These are phyloP conservation scores for Fusarium pininemorale DNA, from an alignment of 2,329 filamentous ascomycete species.

Conservation along the genomic window DNA sequence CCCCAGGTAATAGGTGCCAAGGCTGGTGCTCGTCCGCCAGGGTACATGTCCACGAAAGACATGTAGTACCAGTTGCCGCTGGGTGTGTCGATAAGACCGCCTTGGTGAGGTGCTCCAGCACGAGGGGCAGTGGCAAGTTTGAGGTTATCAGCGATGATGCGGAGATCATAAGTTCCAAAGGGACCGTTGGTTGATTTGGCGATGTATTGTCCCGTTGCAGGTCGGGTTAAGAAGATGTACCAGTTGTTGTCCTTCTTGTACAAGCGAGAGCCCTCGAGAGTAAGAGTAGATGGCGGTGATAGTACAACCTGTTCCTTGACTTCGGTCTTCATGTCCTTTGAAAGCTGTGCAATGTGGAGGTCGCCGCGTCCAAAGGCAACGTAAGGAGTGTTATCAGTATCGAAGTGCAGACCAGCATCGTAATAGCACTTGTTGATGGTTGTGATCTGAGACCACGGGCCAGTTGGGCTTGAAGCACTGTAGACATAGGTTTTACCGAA, in stretches of 20 bases:
- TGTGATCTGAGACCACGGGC: slow-evolving; percentile 53
- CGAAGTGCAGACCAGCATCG: slow-evolving; percentile 63
- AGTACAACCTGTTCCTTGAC: slow-evolving; percentile 13
- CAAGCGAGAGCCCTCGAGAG: slow-evolving; percentile 61
- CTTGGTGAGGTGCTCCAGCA: slow-evolving; percentile 62
- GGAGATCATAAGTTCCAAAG: slow-evolving; percentile 61
- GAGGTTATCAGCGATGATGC: slow-evolving; percentile 49
- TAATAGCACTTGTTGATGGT: slow-evolving; percentile 65
- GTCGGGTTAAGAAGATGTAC: slow-evolving; percentile 61
- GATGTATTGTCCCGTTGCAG: slow-evolving; percentile 56
- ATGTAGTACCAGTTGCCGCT: slow-evolving; percentile 66
- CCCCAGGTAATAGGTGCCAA: slow-evolving; percentile 57
- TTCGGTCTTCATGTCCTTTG: slow-evolving; percentile 45
- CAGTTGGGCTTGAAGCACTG: slow-evolving; percentile 53
- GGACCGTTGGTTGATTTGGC: slow-evolving; percentile 54
- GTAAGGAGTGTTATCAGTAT: slow-evolving; percentile 66
- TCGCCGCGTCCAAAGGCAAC: slow-evolving; percentile 60
- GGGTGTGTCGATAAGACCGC: slow-evolving; percentile 62
- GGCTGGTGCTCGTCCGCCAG: slow-evolving; percentile 64
- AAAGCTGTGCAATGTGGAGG: slow-evolving; percentile 61
- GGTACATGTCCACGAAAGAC: slow-evolving; percentile 63
- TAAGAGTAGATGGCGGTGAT: background rate
- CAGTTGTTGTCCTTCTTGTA: slow-evolving; percentile 65
- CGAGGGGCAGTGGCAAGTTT: slow-evolving; percentile 52
- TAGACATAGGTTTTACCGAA: slow-evolving; percentile 60